These are phyloP conservation scores for Cordyceps pruinosa DNA, from an alignment of 2,329 filamentous ascomycete species.

Conservation along the genomic window DNA sequence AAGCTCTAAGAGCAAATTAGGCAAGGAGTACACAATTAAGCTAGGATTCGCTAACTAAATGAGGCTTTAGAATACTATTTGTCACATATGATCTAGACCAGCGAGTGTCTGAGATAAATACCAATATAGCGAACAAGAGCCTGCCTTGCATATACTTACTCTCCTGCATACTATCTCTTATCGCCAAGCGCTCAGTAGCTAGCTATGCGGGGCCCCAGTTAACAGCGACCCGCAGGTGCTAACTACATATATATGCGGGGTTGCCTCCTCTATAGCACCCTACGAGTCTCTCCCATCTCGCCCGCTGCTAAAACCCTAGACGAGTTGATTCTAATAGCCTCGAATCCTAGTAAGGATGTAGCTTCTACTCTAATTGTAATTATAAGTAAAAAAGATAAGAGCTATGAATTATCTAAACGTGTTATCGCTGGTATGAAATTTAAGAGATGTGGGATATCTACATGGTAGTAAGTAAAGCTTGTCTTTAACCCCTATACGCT, in stretches of 20 bases:
- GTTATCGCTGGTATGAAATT: not conserved
- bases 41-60: not conserved
- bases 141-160: too few species aligned
- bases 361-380: not conserved
- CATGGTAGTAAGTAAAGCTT: not conserved
- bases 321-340: not conserved
- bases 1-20: not conserved
- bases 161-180: too few species aligned
- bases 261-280: not conserved
- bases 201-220: too few species aligned
- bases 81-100: not conserved
- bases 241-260: not conserved
- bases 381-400: not conserved
- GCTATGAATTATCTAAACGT: not conserved
- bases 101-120: too few species aligned
- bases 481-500: not conserved
- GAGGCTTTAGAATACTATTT: not conserved
- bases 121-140: too few species aligned
- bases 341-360: not conserved
- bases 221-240: too few species aligned
- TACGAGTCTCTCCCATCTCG: not conserved
- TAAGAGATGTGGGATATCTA: not conserved
- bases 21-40: not conserved
- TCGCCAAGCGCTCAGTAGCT: too few species aligned
- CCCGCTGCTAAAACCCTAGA: not conserved